These are phyloP conservation scores for Colletotrichum tofieldiae DNA, from an alignment of 2,329 filamentous ascomycete genomes.

Conservation along the genomic window DNA sequence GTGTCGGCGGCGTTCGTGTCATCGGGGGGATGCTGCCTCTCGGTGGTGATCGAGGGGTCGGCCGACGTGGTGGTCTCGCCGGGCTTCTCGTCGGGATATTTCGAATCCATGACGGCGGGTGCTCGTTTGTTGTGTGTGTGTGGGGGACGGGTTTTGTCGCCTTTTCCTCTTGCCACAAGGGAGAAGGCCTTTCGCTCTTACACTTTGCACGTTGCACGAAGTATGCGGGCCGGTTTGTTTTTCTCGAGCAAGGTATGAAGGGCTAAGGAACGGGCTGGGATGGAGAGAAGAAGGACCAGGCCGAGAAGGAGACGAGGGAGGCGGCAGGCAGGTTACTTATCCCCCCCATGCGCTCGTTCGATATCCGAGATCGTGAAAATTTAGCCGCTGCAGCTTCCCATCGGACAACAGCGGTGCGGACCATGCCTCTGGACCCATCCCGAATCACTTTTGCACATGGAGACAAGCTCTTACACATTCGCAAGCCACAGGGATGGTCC, in stretches of 20 bases:
- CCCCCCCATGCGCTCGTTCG: not conserved
- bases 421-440: constrained; percentile 12
- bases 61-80: constrained; percentile 28
- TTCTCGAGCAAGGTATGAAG: not conserved
- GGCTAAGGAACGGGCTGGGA: not conserved
- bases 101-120: constrained; percentile 17
- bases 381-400: constrained; percentile 13
- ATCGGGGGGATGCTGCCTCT: constrained; percentile 18
- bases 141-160: not conserved
- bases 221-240: not conserved
- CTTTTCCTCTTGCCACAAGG: not conserved
- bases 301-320: not conserved
- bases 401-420: constrained; percentile 23
- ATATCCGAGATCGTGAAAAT: constrained; percentile 24
- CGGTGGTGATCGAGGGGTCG: constrained; percentile 26
- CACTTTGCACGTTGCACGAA: not conserved
- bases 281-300: not conserved
- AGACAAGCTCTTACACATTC: not conserved
- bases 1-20: not conserved
- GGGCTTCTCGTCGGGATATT: constrained; percentile 12
- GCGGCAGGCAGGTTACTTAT: constrained; percentile 20
- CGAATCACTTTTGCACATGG: not conserved
- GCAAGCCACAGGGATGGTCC: constrained; percentile 31
- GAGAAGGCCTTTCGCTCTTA: not conserved
- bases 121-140: not conserved